phyloP scores from a whole-genome alignment of 2,329 filamentous ascomycete species.

The Ophiognomonia clavigignenti-juglandacearum region DNA sequence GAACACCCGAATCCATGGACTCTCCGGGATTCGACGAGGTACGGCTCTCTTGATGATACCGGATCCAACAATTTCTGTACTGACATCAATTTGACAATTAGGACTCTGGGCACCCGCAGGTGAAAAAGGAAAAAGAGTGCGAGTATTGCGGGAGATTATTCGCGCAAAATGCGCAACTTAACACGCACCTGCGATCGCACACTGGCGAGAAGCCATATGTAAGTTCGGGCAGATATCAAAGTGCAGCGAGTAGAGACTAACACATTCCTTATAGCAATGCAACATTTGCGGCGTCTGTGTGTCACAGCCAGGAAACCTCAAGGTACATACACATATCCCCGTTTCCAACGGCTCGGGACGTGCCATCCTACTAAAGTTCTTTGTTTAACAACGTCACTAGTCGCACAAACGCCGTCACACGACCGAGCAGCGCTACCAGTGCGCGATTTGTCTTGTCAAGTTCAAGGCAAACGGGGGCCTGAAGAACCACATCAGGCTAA shows the following conservation, averaged over 20 bases:
- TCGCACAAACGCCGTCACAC: slow-evolving; percentile 86
- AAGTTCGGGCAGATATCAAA: slow-evolving; percentile 31
- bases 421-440: slow-evolving; percentile 78
- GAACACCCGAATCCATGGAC: neutral
- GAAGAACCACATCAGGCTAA: slow-evolving; percentile 69
- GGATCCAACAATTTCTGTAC: too few species aligned
- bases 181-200: slow-evolving; percentile 84
- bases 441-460: slow-evolving; percentile 71
- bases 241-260: neutral
- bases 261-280: slow-evolving; percentile 17
- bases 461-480: slow-evolving; percentile 87
- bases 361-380: neutral
- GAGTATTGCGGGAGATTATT: slow-evolving; percentile 71
- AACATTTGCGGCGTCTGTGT: slow-evolving; percentile 69
- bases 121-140: slow-evolving; percentile 69
- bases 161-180: slow-evolving; percentile 85
- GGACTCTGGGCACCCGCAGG: slow-evolving; percentile 20
- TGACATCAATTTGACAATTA: neutral
- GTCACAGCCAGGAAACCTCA: slow-evolving; percentile 86
- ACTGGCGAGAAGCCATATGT: slow-evolving; percentile 89
- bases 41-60: too few species aligned
- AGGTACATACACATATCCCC: too few species aligned
- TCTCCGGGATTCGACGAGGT: slow-evolving; percentile 8
- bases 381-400: slow-evolving; percentile 33
- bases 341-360: too few species aligned